phyloP scores from a whole-genome alignment of 164 flowering plant genomes.

The Chimonanthus praecox region DNA sequence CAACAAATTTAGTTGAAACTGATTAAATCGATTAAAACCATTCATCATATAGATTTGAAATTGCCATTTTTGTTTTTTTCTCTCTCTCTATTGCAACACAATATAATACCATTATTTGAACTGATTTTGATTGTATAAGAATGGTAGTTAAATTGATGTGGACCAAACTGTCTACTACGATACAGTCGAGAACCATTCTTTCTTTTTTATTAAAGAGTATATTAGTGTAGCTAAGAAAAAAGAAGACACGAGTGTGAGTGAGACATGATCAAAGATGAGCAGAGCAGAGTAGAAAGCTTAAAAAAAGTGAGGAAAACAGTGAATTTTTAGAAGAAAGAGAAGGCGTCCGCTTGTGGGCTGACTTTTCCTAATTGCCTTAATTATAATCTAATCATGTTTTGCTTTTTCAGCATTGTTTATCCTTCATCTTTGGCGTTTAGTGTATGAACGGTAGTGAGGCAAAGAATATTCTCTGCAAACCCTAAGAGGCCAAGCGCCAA shows the following conservation, averaged over 20 bases:
- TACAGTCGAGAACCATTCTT: too few relatives aligned
- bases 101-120: too few relatives aligned
- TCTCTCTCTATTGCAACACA: too few relatives aligned
- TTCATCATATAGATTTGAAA: too few relatives aligned
- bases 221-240: not conserved
- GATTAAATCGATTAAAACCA: too few relatives aligned
- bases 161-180: too few relatives aligned
- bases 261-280: not conserved
- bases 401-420: slow-evolving; percentile 35
- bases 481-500: slow-evolving; percentile 31
- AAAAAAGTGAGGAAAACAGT: slow-evolving; percentile 71
- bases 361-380: slow-evolving; percentile 60
- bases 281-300: not conserved
- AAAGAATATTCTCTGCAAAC: slow-evolving; percentile 70
- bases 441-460: slow-evolving; percentile 52
- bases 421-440: slow-evolving; percentile 54
- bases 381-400: slow-evolving; percentile 84
- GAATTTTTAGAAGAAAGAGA: slow-evolving; percentile 78
- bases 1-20: too few relatives aligned
- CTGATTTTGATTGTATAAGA: too few relatives aligned
- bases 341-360: slow-evolving; percentile 91
- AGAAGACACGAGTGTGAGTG: not conserved
- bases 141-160: too few relatives aligned
- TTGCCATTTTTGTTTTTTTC: too few relatives aligned
- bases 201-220: too few relatives aligned